A percentile compares a stretch with the other conserved stretches of the same genome.
These are phyloP conservation scores for Edaphochlamys debaryana DNA, from an alignment of 139 green algal species.

Conservation along the genomic window DNA sequence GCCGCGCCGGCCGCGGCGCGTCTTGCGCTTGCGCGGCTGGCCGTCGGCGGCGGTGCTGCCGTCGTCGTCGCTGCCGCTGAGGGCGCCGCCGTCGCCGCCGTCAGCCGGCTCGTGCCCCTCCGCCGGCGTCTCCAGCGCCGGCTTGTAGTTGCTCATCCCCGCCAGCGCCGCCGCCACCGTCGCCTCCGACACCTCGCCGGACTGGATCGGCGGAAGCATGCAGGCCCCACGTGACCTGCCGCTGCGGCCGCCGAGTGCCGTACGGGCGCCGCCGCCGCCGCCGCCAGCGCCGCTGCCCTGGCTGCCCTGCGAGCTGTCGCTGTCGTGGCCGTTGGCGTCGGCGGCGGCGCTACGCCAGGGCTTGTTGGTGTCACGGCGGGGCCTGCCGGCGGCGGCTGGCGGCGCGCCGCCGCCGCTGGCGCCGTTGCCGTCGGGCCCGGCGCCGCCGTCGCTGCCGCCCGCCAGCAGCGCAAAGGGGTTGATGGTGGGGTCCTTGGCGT, in stretches of 20 bases:
- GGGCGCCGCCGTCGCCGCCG: background rate
- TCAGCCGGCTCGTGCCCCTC: background rate
- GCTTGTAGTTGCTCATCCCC: background rate
- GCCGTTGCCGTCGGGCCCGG: background rate
- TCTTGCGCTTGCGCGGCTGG: constrained; percentile 16
- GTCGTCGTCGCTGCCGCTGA: background rate
- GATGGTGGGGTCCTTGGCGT: background rate
- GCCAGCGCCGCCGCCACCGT: constrained; percentile 5
- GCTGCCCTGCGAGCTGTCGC: background rate
- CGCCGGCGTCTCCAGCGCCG: background rate
- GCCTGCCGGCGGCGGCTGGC: background rate
- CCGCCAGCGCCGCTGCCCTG: background rate
- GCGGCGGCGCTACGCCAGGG: no score
- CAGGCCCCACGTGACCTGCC: no score
- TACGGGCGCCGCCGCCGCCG: background rate
- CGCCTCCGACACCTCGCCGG: constrained; percentile 3
- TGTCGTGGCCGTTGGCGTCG: background rate
- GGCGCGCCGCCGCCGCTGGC: background rate
- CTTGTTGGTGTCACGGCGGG: no score
- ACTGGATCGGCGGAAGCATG: constrained; percentile 15
- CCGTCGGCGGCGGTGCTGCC: background rate
- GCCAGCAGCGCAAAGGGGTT: constrained; percentile 27
- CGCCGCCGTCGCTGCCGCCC: background rate
- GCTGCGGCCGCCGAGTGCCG: background rate
- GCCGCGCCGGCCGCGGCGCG: constrained; percentile 16